Conservation (phyloP, 352 stramenopile species). For the Globisporangium cystogenes region DNA sequence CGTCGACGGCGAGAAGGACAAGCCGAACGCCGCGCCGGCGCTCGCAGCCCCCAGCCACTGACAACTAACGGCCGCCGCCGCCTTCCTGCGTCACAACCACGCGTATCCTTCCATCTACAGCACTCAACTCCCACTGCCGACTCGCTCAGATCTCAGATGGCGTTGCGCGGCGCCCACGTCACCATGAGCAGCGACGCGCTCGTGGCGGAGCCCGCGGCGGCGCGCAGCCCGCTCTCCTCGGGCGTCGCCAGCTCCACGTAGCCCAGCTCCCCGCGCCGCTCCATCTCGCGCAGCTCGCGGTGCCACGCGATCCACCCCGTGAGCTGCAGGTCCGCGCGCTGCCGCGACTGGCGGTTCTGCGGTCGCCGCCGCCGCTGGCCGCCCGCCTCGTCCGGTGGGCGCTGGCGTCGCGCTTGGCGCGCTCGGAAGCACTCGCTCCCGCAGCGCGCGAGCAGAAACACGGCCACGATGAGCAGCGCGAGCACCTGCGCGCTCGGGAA, state of each 20-base stretch:
- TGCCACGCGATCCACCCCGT: slow-evolving; percentile 12
- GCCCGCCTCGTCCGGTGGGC: too few relatives aligned
- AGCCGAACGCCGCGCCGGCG: neutral
- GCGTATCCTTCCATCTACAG: too few relatives aligned
- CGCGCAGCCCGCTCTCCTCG: neutral
- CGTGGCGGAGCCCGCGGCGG: neutral
- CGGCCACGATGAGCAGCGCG: neutral
- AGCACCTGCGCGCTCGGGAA: neutral
- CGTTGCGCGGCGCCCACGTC: neutral
- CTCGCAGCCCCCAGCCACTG: neutral
- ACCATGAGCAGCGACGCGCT: neutral
- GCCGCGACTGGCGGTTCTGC: neutral
- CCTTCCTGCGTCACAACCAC: too few relatives aligned
- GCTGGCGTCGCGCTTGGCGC: neutral
- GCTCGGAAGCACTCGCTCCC: slow-evolving; percentile 3
- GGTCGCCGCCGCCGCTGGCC: neutral
- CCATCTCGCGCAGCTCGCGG: slow-evolving; percentile 9
- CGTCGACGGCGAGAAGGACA: neutral
- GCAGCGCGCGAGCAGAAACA: slow-evolving; percentile 6
- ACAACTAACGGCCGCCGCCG: neutral
- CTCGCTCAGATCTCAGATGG: neutral
- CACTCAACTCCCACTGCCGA: too few relatives aligned
- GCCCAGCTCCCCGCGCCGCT: slow-evolving; percentile 5
- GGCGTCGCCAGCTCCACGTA: slow-evolving; percentile 7
- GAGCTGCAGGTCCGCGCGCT: slow-evolving; percentile 4